Base-by-base conservation (phyloP, 2,329 filamentous ascomycete species). In the Scorias spongiosa region DNA sequence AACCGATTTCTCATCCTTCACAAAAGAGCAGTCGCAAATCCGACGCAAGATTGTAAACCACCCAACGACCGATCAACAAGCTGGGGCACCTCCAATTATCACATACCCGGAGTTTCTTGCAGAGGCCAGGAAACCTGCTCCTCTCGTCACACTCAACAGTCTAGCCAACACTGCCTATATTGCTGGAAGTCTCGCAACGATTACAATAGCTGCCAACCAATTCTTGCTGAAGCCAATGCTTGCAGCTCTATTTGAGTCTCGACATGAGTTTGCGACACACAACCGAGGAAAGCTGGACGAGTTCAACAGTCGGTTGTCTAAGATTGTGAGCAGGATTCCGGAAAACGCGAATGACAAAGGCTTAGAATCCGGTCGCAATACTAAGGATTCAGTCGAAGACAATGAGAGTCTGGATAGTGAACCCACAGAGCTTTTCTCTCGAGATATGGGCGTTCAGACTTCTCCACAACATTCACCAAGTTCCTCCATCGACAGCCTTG, bases 371-470 rank as follows among this genome's bases (percentile, higher is more conserved):
- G 52, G 45, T 38, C 54, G 42, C 41, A 48, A 46, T 29, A 50
- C 60, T 1, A 57, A 59, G 12, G 63, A 64, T 26, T 61, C 65
- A 34, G 54, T 61, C n/a, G 66, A 66, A 14, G 70, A 75, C 38
- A 55, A 54, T 11, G 70, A 71, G 17, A 72, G 69, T 38, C 52
- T 66, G 12, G 65, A 64, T 53, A 76, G 72, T 10, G 76, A 80
- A 50, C 84, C 84, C 1, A 78, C 80, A 1, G 84, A 89, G 61
- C 74, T 88, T 48, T 91, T 85, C 63, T 83, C 88, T 60, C 76
- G 83, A 39, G 84, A 91, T 57, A 74, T 85, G 47, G 83, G 82
- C 49, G 83, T 84, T 1, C 84, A 91, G 61, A 91, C 84, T 0
- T 78, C 76, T 0, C 69, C 69, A 1, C 65, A 65, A 0, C 59